phyloP scores from a whole-genome alignment of 2,329 filamentous ascomycete species.

The Penicillium sp. region DNA sequence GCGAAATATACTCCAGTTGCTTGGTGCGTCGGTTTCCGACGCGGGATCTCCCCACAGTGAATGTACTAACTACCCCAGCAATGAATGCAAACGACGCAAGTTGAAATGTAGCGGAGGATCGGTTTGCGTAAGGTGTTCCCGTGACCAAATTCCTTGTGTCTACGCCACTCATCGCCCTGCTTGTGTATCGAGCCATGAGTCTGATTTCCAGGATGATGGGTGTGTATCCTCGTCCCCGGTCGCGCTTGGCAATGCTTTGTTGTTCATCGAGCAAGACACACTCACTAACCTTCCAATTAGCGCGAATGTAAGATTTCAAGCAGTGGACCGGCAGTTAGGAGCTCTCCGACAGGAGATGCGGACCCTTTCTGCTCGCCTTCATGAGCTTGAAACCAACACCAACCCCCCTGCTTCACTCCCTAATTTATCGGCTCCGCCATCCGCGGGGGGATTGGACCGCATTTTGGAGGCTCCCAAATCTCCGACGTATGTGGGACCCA shows the following conservation, averaged over 20 bases:
- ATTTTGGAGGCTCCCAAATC: slow-evolving; percentile 35
- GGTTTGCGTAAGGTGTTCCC: slow-evolving; percentile 63
- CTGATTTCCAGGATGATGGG: slow-evolving; percentile 22
- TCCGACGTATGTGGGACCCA: slow-evolving; percentile 36
- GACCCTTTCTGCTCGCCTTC: slow-evolving; percentile 30
- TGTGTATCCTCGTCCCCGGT: neutral
- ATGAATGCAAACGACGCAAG: slow-evolving; percentile 73
- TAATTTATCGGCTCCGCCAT: slow-evolving; percentile 10
- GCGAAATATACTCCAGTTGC: slow-evolving; percentile 39
- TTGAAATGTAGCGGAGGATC: slow-evolving; percentile 72
- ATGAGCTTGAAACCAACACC: slow-evolving; percentile 26
- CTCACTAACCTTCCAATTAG: slow-evolving; percentile 13
- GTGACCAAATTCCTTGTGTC: slow-evolving; percentile 62
- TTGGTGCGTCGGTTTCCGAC: slow-evolving; percentile 25
- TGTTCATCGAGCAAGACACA: neutral
- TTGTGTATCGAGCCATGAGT: slow-evolving; percentile 5
- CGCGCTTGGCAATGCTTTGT: neutral
- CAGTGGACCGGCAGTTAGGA: slow-evolving; percentile 31
- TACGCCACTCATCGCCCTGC: slow-evolving; percentile 62
- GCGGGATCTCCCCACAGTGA: neutral
- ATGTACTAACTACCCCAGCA: slow-evolving; percentile 46
- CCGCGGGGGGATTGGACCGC: slow-evolving; percentile 23
- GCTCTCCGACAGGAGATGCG: slow-evolving; percentile 32
- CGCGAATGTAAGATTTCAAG: slow-evolving; percentile 18
- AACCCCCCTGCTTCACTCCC: slow-evolving; percentile 10